A percentile compares a stretch with the other conserved stretches of the same genome.
These are phyloP conservation scores for Aspergillus sp. DNA, from an alignment of 2,329 filamentous ascomycete genomes.

Conservation along the genomic window DNA sequence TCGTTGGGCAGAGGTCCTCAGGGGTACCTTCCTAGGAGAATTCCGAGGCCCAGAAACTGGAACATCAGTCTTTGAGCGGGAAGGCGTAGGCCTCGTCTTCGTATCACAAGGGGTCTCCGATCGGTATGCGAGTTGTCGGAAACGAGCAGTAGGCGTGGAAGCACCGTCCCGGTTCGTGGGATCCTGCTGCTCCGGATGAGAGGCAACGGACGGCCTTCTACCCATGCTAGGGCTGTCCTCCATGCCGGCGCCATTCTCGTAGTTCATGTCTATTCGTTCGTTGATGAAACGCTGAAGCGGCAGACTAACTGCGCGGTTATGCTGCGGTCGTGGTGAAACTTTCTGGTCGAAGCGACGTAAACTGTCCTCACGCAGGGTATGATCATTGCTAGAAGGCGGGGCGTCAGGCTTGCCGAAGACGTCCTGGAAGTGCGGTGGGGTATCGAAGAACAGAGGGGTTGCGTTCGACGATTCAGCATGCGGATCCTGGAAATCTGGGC, in stretches of 20 bases:
- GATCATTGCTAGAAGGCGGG: constrained; percentile 15
- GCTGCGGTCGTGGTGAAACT: constrained; percentile 15
- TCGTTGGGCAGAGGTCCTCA: constrained; percentile 12
- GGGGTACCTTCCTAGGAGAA: constrained; percentile 10
- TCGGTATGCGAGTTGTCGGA: constrained; percentile 7
- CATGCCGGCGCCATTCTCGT: constrained; percentile 12
- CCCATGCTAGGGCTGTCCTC: constrained; percentile 6
- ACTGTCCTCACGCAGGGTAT: constrained; percentile 25
- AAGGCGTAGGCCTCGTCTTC: constrained; percentile 6
- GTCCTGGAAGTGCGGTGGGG: constrained; percentile 16
- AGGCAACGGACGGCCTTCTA: constrained; percentile 16
- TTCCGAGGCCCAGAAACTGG: constrained; percentile 14
- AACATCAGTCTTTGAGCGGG: background rate
- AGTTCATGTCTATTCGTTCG: constrained; percentile 26
- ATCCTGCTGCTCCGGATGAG: constrained; percentile 1
- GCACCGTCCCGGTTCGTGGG: constrained; percentile 10
- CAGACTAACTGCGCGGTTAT: constrained; percentile 28
- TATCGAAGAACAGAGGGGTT: constrained; percentile 17
- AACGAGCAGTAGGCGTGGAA: constrained; percentile 4
- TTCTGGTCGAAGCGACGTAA: constrained; percentile 24
- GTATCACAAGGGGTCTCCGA: constrained; percentile 10
- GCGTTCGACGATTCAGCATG: constrained; percentile 22
- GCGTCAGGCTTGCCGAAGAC: constrained; percentile 11
- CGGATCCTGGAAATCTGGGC: constrained; percentile 20
- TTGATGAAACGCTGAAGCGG: constrained; percentile 36